Percentiles rank a stretch among this genome's conserved stretches.
Evolutionary conservation across 805 yeast genomes (phyloP).

Genomic region (Pichia deserticola): DNA sequence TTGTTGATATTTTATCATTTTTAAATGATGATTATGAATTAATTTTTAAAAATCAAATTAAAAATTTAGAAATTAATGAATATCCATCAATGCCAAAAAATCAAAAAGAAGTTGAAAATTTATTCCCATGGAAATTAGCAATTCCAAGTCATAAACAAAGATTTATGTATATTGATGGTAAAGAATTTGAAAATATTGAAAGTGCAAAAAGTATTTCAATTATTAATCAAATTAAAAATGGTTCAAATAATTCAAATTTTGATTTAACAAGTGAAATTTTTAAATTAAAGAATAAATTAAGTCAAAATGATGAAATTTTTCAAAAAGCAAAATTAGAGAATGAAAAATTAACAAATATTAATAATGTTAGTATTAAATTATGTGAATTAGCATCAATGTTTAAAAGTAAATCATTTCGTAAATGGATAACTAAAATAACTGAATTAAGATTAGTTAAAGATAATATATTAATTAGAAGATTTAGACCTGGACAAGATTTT

Average conservation of each 20-base stretch:
- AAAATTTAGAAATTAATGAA: conserved; percentile 53
- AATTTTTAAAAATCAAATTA: conserved; percentile 38
- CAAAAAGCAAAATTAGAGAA: conserved; percentile 8
- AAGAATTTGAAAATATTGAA: conserved; percentile 28
- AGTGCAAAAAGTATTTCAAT: conserved; percentile 28
- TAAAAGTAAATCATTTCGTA: conserved; percentile 52
- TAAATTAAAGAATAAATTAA: conserved; percentile 12
- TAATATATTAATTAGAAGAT: conserved; percentile 70
- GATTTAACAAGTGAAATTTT: conserved; percentile 17
- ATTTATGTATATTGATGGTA: conserved; percentile 74
- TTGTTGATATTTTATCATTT: conserved; percentile 58
- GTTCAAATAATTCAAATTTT: conserved; percentile 54
- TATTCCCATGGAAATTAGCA: conserved; percentile 80
- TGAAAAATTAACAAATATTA: conserved; percentile 11
- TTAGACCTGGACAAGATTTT: conserved; percentile 93
- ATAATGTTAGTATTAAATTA: conserved; percentile 30
- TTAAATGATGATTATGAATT: conserved; percentile 49
- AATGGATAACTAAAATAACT: conserved; percentile 62
- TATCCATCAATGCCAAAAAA: conserved; percentile 45
- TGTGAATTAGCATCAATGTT: conserved; percentile 52
- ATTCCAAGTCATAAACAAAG: conserved; percentile 92
- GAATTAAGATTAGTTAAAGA: conserved; percentile 55
- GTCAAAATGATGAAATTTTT: conserved; percentile 1
- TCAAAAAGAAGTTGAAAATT: conserved; percentile 39
- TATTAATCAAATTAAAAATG: conserved; percentile 17